These are phyloP conservation scores for Hypomyces rosellus DNA, from an alignment of 2,329 filamentous ascomycete species.

Conservation along the genomic window DNA sequence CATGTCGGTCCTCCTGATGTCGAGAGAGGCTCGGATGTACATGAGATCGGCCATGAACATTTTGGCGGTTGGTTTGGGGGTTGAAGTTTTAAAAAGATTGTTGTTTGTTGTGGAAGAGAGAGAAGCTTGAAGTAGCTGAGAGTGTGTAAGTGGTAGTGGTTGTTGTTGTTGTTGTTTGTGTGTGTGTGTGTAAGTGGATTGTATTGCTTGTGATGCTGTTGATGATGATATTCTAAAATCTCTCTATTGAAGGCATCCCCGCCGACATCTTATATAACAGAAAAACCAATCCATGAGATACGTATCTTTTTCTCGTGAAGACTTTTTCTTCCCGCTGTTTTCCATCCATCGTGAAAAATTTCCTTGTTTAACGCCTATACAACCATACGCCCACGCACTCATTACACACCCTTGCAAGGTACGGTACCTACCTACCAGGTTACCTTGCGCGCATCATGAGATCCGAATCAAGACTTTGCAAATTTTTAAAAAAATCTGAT, in stretches of 20 bases:
- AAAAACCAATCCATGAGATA: too few relatives aligned
- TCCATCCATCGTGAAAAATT: too few relatives aligned
- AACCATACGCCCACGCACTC: background rate
- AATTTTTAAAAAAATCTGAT: background rate
- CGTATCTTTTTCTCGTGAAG: too few relatives aligned
- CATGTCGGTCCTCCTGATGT: background rate
- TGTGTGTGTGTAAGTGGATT: background rate
- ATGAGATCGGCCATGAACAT: slow-evolving; percentile 26
- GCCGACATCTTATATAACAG: too few relatives aligned
- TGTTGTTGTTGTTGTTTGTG: background rate
- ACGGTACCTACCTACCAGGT: too few relatives aligned
- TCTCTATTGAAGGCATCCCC: too few relatives aligned
- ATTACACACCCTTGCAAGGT: background rate
- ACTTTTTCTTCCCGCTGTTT: too few relatives aligned
- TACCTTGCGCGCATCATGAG: too few relatives aligned
- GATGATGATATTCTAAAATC: background rate
- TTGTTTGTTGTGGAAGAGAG: too few relatives aligned
- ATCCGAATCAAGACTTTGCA: too few relatives aligned
- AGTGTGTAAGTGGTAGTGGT: background rate
- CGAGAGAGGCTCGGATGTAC: slow-evolving; percentile 15
- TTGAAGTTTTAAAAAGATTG: too few relatives aligned
- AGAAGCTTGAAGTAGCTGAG: too few relatives aligned
- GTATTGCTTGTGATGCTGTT: background rate
- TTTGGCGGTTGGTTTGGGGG: background rate
- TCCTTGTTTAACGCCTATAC: background rate